Conservation (phyloP, 2,329 filamentous ascomycete species). For the Phialemoniopsis sp. region DNA sequence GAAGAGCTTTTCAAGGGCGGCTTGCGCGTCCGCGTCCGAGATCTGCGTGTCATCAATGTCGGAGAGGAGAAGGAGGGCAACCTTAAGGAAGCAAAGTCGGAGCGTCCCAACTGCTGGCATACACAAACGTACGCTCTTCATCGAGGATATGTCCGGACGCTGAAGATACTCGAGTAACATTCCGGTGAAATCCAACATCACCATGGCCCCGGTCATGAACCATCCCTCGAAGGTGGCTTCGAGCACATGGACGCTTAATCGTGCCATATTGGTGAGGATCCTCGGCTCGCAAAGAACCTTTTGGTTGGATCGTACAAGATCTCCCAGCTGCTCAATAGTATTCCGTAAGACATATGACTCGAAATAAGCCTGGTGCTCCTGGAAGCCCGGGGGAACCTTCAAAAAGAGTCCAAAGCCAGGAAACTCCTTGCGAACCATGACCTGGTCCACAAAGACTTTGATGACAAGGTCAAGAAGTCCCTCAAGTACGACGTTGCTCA, state of each 20-base stretch:
- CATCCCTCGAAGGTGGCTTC: conserved; percentile 95
- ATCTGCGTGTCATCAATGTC: conserved; percentile 68
- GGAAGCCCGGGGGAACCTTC: conserved; percentile 86
- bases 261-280: conserved; percentile 79
- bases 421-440: conserved; percentile 86
- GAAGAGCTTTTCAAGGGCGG: conserved; percentile 78
- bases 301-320: conserved; percentile 66
- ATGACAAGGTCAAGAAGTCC: conserved; percentile 74
- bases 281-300: conserved; percentile 74
- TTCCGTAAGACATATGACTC: conserved; percentile 83
- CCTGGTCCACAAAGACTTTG: conserved; percentile 78
- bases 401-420: conserved; percentile 79
- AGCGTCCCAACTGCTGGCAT: conserved; percentile 76
- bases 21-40: conserved; percentile 57
- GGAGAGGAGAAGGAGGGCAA: conserved; percentile 77
- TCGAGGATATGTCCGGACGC: conserved; percentile 70
- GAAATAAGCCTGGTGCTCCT: conserved; percentile 93
- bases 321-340: conserved; percentile 67
- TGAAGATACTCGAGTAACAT: conserved; percentile 85
- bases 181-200: conserved; percentile 81
- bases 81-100: conserved; percentile 70
- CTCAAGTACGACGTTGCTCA: conserved; percentile 69
- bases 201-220: conserved; percentile 86
- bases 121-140: conserved; percentile 90
- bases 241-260: conserved; percentile 74